These are phyloP conservation scores for Ananas comosus DNA, from an alignment of 176 grass and related monocot species.

Conservation along the genomic window DNA sequence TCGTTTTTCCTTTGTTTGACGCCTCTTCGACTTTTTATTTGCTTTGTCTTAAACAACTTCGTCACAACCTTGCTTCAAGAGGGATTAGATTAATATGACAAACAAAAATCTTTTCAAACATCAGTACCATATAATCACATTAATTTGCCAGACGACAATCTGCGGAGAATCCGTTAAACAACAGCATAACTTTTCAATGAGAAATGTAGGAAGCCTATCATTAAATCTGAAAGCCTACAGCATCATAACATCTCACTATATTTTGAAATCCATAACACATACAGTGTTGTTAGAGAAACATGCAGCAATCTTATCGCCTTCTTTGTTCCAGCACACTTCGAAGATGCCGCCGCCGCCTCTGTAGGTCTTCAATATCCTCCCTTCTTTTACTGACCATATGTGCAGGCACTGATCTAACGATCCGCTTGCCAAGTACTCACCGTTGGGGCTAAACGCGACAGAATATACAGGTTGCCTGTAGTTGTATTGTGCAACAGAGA, in stretches of 20 bases:
- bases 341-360: constrained; percentile 90
- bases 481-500: not conserved
- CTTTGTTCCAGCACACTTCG: constrained; percentile 98
- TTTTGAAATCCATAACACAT: constrained; percentile 89
- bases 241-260: constrained; percentile 22
- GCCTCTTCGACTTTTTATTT: too few species aligned
- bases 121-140: too few species aligned
- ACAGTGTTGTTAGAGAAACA: constrained; percentile 90
- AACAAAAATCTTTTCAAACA: too few species aligned
- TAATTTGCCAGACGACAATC: too few species aligned
- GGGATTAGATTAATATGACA: too few species aligned
- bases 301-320: constrained; percentile 89
- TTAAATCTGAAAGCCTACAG: too few species aligned
- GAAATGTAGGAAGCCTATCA: too few species aligned
- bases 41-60: too few species aligned
- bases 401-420: constrained; percentile 89
- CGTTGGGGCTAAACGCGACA: constrained; percentile 80
- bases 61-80: too few species aligned
- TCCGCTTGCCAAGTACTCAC: constrained; percentile 88
- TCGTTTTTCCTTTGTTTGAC: too few species aligned
- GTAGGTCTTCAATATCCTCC: constrained; percentile 74
- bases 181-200: too few species aligned
- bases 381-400: constrained; percentile 98
- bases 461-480: constrained; percentile 88
- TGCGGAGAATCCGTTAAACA: too few species aligned